phyloP scores from a whole-genome alignment of 352 stramenopile species.

The Globisporangium splendens region DNA sequence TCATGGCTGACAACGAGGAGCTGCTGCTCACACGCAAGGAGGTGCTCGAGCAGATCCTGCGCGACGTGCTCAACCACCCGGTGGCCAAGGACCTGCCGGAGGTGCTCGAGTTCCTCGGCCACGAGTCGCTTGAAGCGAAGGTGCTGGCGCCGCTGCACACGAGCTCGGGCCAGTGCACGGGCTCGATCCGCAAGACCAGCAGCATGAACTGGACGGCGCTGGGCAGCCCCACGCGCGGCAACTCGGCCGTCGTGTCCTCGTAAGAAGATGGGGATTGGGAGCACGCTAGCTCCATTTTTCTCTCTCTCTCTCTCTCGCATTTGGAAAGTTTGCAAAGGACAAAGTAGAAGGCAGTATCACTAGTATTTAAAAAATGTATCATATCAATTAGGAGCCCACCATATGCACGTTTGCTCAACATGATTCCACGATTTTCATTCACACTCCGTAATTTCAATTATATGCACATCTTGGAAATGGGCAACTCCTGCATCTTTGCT shows the following conservation, averaged over 20 bases:
- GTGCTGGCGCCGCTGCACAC: slow-evolving; percentile 40
- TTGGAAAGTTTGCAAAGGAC: too few species aligned
- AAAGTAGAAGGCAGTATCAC: too few species aligned
- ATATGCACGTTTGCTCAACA: too few species aligned
- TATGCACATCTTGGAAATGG: too few species aligned
- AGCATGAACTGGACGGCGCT: slow-evolving; percentile 60
- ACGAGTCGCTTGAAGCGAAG: slow-evolving; percentile 46
- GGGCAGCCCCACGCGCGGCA: slow-evolving; percentile 12
- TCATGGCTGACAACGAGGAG: slow-evolving; percentile 67
- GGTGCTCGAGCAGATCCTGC: slow-evolving; percentile 47
- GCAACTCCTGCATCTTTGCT: too few species aligned
- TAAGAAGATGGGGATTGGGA: neutral
- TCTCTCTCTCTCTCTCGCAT: neutral
- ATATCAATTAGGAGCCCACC: too few species aligned
- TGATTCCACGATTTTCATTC: too few species aligned
- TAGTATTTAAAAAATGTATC: too few species aligned
- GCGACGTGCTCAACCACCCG: slow-evolving; percentile 53
- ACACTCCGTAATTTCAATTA: too few species aligned
- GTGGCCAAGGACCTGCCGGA: slow-evolving; percentile 64
- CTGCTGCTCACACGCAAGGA: slow-evolving; percentile 60
- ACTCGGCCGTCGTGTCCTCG: slow-evolving; percentile 12
- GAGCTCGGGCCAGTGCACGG: slow-evolving; percentile 44
- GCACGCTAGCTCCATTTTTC: neutral
- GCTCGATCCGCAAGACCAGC: slow-evolving; percentile 72
- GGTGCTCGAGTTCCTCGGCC: slow-evolving; percentile 61